A percentile compares a stretch with the other conserved stretches of the same genome.
Evolutionary conservation across 1,139 yeast genomes (phyloP).

Genomic region (Sugiyamaella neomexicana): DNA sequence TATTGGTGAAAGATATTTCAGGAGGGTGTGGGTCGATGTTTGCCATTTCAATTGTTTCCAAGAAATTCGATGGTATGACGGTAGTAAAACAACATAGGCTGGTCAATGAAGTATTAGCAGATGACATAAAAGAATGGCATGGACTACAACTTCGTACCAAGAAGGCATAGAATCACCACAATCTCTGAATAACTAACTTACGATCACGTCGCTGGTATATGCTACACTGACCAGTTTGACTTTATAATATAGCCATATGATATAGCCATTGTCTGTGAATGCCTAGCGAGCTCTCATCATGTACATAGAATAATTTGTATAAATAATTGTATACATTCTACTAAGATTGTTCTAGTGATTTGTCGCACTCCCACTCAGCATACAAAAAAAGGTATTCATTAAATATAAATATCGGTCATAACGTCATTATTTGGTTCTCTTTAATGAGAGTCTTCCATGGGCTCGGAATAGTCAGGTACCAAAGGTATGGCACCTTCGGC

Average conservation of each 20-base stretch:
- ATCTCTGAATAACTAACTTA: too few relatives aligned
- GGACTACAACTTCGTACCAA: conserved; percentile 82
- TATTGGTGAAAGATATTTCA: conserved; percentile 76
- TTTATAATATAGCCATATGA: too few relatives aligned
- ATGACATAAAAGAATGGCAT: conserved; percentile 91
- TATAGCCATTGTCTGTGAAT: too few relatives aligned
- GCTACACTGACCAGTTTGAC: too few relatives aligned
- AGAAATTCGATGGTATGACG: conserved; percentile 70
- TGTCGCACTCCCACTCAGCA: too few relatives aligned
- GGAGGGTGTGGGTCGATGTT: conserved; percentile 99
- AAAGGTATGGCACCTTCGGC: conserved; percentile 30
- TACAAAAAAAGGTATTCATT: neutral
- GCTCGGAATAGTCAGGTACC: conserved; percentile 30
- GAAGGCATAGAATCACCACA: conserved; percentile 3
- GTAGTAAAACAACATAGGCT: conserved; percentile 90
- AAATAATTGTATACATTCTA: too few relatives aligned
- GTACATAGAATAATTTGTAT: too few relatives aligned
- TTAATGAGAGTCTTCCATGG: conserved; percentile 5
- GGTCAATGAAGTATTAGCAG: conserved; percentile 78
- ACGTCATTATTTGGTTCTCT: conserved; percentile 3
- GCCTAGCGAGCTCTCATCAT: too few relatives aligned
- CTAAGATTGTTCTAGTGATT: too few relatives aligned
- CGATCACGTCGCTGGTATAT: too few relatives aligned
- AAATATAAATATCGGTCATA: conserved; percentile 9
- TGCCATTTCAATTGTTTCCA: conserved; percentile 76